Conservation (phyloP, 2,329 filamentous ascomycete species). For the Colletotrichum incanum region DNA sequence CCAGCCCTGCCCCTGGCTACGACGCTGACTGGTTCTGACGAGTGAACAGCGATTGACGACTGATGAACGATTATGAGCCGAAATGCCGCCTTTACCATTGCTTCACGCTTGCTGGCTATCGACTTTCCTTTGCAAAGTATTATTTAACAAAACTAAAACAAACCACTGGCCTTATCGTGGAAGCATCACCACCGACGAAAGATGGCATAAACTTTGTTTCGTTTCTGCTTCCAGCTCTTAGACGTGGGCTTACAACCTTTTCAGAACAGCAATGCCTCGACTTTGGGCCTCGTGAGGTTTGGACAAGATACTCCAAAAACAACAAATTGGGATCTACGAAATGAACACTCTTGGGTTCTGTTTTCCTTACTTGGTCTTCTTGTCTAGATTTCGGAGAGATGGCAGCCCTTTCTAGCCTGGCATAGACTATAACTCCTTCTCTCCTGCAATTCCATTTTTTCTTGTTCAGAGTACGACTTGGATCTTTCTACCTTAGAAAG, state of each 20-base stretch:
- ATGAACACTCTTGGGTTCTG: neutral
- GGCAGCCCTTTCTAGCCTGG: neutral
- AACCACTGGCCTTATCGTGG: neutral
- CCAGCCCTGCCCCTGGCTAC: slow-evolving; percentile 36
- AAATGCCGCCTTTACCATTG: neutral
- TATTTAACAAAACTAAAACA: neutral
- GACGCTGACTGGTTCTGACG: slow-evolving; percentile 37
- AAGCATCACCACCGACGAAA: neutral
- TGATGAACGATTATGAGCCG: neutral
- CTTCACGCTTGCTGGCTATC: too few species aligned
- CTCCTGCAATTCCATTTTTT: neutral
- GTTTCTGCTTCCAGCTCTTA: neutral
- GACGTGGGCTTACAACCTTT: neutral
- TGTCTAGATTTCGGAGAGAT: neutral
- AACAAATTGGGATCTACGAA: neutral
- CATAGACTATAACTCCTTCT: too few species aligned
- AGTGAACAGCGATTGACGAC: neutral
- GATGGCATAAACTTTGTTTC: neutral
- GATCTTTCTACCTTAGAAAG: neutral
- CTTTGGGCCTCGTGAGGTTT: neutral
- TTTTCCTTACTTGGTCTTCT: neutral
- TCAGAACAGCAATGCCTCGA: too few species aligned
- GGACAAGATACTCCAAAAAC: neutral
- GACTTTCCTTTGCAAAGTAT: neutral
- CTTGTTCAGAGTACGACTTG: slow-evolving; percentile 2